Conservation (phyloP, 2,329 filamentous ascomycete genomes). For the Pestalotiopsis sp. region DNA sequence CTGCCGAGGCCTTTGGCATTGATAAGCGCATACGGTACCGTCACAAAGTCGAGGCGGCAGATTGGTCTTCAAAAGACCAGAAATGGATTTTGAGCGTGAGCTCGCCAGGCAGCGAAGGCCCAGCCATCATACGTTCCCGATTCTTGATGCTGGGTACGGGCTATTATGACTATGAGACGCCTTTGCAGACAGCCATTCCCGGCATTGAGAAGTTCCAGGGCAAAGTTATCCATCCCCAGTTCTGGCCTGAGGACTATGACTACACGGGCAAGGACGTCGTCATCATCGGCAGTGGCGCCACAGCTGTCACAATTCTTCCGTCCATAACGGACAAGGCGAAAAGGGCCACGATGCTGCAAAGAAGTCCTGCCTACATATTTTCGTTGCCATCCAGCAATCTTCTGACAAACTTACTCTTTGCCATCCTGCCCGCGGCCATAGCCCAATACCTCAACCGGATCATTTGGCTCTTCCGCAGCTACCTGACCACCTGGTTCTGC, state of each 20-base stretch:
- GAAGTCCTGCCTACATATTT: slow-evolving; percentile 73
- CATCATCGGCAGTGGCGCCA: slow-evolving; percentile 78
- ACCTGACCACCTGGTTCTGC: slow-evolving; percentile 39
- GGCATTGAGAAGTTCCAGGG: slow-evolving; percentile 63
- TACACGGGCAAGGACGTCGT: slow-evolving; percentile 69
- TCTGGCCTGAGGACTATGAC: slow-evolving; percentile 72
- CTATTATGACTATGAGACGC: slow-evolving; percentile 66
- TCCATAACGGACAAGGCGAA: slow-evolving; percentile 64
- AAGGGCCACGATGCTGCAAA: slow-evolving; percentile 78
- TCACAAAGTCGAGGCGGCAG: slow-evolving; percentile 49
- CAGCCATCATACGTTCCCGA: slow-evolving; percentile 38
- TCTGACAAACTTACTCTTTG: slow-evolving; percentile 10
- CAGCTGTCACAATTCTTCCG: slow-evolving; percentile 76
- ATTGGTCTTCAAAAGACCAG: slow-evolving; percentile 57
- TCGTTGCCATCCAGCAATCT: slow-evolving; percentile 44
- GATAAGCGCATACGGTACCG: slow-evolving; percentile 54
- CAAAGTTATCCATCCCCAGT: slow-evolving; percentile 65
- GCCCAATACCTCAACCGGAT: not conserved
- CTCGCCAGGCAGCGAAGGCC: slow-evolving; percentile 30
- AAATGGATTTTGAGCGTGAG: slow-evolving; percentile 52
- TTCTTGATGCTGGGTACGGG: slow-evolving; percentile 61
- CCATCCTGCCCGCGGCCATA: slow-evolving; percentile 13
- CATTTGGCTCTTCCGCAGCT: slow-evolving; percentile 3
- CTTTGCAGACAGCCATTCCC: slow-evolving; percentile 56
- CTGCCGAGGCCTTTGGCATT: slow-evolving; percentile 50